A percentile compares a stretch with the other conserved stretches of the same genome.
Evolutionary conservation across 164 flowering plant species (phyloP).

Genomic region (Piper longum): DNA sequence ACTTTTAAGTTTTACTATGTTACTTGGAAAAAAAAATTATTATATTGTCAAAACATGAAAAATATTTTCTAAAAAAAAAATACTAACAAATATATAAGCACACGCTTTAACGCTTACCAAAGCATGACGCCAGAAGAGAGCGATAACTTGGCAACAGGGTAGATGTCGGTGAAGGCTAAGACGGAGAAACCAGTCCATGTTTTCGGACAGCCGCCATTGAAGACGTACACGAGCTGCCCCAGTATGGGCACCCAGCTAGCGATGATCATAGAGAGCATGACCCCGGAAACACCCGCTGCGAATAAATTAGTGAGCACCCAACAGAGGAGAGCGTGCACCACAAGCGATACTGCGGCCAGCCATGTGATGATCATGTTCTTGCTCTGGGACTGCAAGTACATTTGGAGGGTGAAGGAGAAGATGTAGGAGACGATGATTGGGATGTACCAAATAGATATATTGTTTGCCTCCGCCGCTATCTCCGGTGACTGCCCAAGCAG

Average conservation of each 20-base stretch:
- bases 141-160: slow-evolving; percentile 47
- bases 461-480: slow-evolving; percentile 25
- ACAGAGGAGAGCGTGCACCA: slow-evolving; percentile 26
- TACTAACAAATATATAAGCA: too few species aligned
- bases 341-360: slow-evolving; percentile 23
- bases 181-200: slow-evolving; percentile 54
- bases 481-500: slow-evolving; percentile 26
- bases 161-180: slow-evolving; percentile 37
- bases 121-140: slow-evolving; percentile 55
- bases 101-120: slow-evolving; percentile 20
- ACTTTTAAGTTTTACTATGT: too few species aligned
- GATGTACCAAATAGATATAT: slow-evolving; percentile 23
- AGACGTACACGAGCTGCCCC: slow-evolving; percentile 22
- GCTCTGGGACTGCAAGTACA: slow-evolving; percentile 42
- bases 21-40: too few species aligned
- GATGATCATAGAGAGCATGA: slow-evolving; percentile 23
- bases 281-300: slow-evolving; percentile 28
- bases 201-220: slow-evolving; percentile 30
- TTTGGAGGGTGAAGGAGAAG: slow-evolving; percentile 31
- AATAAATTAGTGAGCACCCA: slow-evolving; percentile 28
- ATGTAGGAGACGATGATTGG: slow-evolving; percentile 24
- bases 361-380: slow-evolving; percentile 35
- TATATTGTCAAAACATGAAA: too few species aligned
- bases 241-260: slow-evolving; percentile 34
- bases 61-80: too few species aligned